Base-by-base conservation (phyloP, 73 alveolate species). In the Paramecium sonneborni region DNA sequence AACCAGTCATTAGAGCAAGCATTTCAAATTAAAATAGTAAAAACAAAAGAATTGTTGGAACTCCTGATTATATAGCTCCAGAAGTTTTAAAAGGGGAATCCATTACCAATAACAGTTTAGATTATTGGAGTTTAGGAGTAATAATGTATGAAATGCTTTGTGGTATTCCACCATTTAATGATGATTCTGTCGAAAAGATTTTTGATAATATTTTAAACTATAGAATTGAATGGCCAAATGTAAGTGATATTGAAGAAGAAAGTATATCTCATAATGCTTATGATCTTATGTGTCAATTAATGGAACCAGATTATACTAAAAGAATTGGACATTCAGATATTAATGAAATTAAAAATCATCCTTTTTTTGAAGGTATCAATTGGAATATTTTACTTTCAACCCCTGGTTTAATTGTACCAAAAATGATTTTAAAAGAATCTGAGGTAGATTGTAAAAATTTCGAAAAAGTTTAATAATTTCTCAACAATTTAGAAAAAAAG, bases 261-360 rank as follows among this genome's bases (percentile, higher is more conserved):
- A 85, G 91, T 21, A 92, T 96, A 21, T 95, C 99, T 20, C 93
- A 96, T 2, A 97, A 93, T 70, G 98, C 99, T 21, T 69, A 93
- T 85, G 99, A 96, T 88, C 93, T 97, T 57, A 96, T 97, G 48
- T 92, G 95, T 85, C 86, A 94, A 67, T 94, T 97, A 38, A 58
- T 97, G 12, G 85, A 58, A 6, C 91, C 76, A 34, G 97, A 97
- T 91, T 96, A 95, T 26, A 84, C 85, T 57, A 93, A 96, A 56
- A 95, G 99, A 86, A 82, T 97, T 32, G 99, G 99, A 0, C 46
- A 89, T 23, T 93, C 95, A 52, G 97, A 97, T 5, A 93, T 94
- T 6, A 95, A 93, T 46, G 99, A 97, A 85, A 96, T 97, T 39
- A 97, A 96, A 87, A 85, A 95, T 28, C 99, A 97, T 90, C 85